Evolutionary conservation across 1,284 basidiomycete species (phyloP).

Genomic region (Kalmanozyma brasiliensis): DNA sequence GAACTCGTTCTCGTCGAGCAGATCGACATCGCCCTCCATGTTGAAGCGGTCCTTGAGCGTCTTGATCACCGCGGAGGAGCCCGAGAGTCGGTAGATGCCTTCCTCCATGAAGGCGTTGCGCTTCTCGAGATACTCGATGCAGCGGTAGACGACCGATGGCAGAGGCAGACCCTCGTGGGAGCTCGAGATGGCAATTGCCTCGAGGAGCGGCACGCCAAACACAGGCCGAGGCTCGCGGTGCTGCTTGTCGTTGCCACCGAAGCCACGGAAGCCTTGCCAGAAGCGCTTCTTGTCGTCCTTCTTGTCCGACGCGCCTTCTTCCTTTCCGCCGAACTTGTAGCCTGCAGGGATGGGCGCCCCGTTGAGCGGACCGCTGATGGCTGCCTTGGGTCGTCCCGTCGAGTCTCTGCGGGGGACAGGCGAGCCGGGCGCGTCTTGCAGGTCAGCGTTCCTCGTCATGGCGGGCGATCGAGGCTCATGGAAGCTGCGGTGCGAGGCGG

Average conservation of each 20-base stretch:
- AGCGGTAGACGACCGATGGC: slow-evolving; percentile 93
- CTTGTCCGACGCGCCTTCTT: slow-evolving; percentile 35
- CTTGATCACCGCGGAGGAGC: slow-evolving; percentile 82
- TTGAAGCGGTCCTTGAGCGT: slow-evolving; percentile 92
- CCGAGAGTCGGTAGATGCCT: slow-evolving; percentile 87
- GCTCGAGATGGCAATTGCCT: slow-evolving; percentile 86
- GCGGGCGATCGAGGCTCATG: slow-evolving; percentile 38
- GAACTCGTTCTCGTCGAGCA: slow-evolving; percentile 54
- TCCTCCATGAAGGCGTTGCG: slow-evolving; percentile 95
- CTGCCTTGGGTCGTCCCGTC: slow-evolving; percentile 68
- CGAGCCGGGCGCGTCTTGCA: slow-evolving; percentile 38
- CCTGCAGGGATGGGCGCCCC: slow-evolving; percentile 86
- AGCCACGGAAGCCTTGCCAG: slow-evolving; percentile 59
- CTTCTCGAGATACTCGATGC: slow-evolving; percentile 72
- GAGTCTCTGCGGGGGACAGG: slow-evolving; percentile 31
- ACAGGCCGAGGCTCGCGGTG: slow-evolving; percentile 71
- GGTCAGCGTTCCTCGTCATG: slow-evolving; percentile 13
- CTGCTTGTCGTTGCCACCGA: slow-evolving; percentile 43
- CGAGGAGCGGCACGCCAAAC: slow-evolving; percentile 87
- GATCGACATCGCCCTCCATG: slow-evolving; percentile 69
- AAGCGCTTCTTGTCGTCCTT: slow-evolving; percentile 65
- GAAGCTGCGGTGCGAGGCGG: slow-evolving; percentile 43
- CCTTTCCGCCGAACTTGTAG: slow-evolving; percentile 77
- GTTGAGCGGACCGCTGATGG: slow-evolving; percentile 89
- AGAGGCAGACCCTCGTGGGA: slow-evolving; percentile 78